Evolutionary conservation across 2,329 filamentous ascomycete genomes (phyloP), one percentile per base, ranked within the genome.

Genomic region (Byssochlamys sp.): DNA sequence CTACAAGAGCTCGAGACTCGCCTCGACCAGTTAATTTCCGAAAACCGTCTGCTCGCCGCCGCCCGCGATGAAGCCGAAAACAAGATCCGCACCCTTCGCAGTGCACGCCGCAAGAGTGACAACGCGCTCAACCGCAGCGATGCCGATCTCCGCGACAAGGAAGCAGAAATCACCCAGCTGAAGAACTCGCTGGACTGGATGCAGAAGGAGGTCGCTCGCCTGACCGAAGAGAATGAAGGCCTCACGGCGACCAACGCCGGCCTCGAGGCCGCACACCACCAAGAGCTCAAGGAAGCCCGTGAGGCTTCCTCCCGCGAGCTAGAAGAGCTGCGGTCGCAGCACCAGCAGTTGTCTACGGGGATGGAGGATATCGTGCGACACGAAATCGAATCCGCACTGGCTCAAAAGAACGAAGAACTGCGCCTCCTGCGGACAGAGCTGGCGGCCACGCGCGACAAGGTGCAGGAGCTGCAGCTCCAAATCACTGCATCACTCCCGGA

Each of bases 351-450:
- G 58, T 84, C 85, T 26, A 77, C 80, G 58, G 84, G 82, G 49
- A 80, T 88, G 76, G 82, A 86, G 57, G 79, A 79, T 25, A 80
- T 83, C 19, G 79, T 89, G 53, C 79, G 79, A 59, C 77, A 81
- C 53, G 81, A 88, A 68, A 81, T 88, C 59, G 79, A 81, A 57
- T 76, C 81, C 58, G 84, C 85, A 1, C 74, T 96, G n/a, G 81
- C 85, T 57, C 85, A 89, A 60, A 95, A 94, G 70, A 90, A 97
- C 68, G 81, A 83, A 27, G 90, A 97, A 75, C 89, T 99, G 64
- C 82, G 84, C 52, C 82, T 84, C 51, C 79, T 99, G 62, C 88
- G 87, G 54, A 81, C 82, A 53, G 88, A 97, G 70, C 83, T 99
- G 39, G 85, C 90, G 59, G 82, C 80, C 29, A 88, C 91, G 12